phyloP scores from a whole-genome alignment of 257 asterid species.

The Solanum paucissectum region DNA sequence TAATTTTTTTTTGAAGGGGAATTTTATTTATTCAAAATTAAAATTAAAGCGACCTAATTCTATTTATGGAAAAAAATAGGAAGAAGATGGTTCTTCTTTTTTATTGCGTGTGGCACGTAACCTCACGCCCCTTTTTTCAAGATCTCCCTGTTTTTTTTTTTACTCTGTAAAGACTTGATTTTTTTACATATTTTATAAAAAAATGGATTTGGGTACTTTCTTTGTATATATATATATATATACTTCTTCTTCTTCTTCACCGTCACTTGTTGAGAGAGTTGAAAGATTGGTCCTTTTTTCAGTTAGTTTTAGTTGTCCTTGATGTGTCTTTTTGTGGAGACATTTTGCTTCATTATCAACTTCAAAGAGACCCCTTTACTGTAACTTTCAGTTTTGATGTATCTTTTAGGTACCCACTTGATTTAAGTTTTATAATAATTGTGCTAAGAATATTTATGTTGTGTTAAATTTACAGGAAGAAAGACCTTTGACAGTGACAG shows the following conservation, averaged over 20 bases:
- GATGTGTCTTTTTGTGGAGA: conserved; percentile 12
- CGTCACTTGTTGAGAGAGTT: not conserved
- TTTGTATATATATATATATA: not conserved
- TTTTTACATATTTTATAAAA: not conserved
- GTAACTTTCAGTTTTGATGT: conserved; percentile 6
- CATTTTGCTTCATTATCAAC: conserved; percentile 20
- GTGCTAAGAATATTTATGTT: conserved; percentile 14
- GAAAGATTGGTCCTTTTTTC: not conserved
- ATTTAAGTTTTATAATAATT: conserved; percentile 1
- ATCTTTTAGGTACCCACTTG: conserved; percentile 1
- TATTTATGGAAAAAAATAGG: not conserved
- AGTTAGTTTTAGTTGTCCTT: not conserved
- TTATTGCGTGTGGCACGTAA: not conserved
- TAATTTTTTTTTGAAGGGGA: not conserved
- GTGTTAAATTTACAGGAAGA: conserved; percentile 49
- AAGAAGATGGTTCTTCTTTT: not conserved
- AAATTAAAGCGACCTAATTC: not conserved
- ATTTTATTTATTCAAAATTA: not conserved
- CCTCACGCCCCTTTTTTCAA: not conserved
- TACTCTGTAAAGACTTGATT: conserved; percentile 15
- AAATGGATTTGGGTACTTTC: not conserved
- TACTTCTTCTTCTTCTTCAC: not conserved
- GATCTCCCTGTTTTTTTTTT: conserved; percentile 9
- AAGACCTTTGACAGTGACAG: conserved; percentile 60
- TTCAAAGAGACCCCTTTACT: conserved; percentile 7